Percentiles rank a stretch among this genome's conserved stretches.
phyloP scores from a whole-genome alignment of 1,139 yeast genomes.

The Kodamaea suecica region DNA sequence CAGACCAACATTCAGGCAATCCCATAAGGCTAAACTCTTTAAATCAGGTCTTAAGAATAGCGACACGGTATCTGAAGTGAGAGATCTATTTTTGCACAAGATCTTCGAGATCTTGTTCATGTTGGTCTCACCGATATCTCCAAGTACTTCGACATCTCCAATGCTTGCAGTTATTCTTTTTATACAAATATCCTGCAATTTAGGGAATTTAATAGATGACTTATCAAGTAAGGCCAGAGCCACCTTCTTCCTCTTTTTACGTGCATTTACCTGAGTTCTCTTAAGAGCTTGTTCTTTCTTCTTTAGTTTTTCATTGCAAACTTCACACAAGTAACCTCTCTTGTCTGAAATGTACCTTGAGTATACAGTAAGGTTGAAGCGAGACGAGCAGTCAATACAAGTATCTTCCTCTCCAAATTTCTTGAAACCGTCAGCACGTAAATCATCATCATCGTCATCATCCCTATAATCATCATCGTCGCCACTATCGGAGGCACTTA shows the following conservation, averaged over 20 bases:
- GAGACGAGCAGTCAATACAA: conserved; percentile 59
- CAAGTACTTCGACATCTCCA: conserved; percentile 70
- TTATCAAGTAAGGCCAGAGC: conserved; percentile 84
- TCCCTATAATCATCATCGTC: conserved; percentile 18
- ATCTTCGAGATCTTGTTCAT: conserved; percentile 68
- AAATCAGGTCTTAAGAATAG: conserved; percentile 66
- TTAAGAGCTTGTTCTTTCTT: conserved; percentile 44
- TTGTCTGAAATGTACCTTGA: conserved; percentile 51
- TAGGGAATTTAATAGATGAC: conserved; percentile 59
- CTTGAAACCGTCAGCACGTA: conserved; percentile 27
- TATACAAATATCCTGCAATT: conserved; percentile 81
- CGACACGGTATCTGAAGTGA: conserved; percentile 66
- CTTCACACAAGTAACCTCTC: conserved; percentile 62
- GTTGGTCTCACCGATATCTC: conserved; percentile 68
- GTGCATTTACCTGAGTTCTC: conserved; percentile 56
- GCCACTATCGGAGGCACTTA: conserved; percentile 11
- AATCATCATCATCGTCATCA: conserved; percentile 27
- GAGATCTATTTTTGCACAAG: conserved; percentile 74
- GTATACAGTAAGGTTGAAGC: conserved; percentile 62
- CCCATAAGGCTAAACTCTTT: conserved; percentile 73
- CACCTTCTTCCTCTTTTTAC: conserved; percentile 69
- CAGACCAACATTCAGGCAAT: conserved; percentile 75
- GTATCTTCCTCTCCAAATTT: conserved; percentile 47
- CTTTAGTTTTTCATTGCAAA: conserved; percentile 52
- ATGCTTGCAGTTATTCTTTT: conserved; percentile 67